A percentile compares a stretch with the other conserved stretches of the same genome.
Evolutionary conservation across 1,284 basidiomycete genomes (phyloP).

Genomic region (Inonotus hispidus): DNA sequence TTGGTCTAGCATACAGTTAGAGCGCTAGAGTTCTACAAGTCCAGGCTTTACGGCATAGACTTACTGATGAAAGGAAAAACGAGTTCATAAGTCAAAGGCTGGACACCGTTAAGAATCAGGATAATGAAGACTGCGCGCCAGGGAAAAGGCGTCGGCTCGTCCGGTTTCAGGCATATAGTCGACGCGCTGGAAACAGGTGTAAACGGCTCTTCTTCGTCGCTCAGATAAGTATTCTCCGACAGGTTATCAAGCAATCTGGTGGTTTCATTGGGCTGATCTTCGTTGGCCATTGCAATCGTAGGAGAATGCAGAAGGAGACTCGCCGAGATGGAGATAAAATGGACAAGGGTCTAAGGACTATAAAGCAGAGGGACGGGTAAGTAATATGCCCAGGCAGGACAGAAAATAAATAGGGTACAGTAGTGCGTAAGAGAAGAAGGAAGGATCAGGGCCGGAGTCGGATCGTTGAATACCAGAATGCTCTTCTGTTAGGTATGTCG

Average conservation of each 20-base stretch:
- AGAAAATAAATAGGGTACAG: neutral
- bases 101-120: conserved; percentile 14
- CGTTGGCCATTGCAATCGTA: neutral
- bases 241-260: neutral
- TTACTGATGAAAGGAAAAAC: conserved; percentile 23
- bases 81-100: conserved; percentile 21
- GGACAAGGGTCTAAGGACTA: too few species aligned
- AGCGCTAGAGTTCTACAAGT: neutral
- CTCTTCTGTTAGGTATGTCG: neutral
- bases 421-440: neutral
- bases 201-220: conserved; percentile 6
- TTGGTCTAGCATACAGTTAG: conserved; percentile 14
- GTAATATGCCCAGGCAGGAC: neutral
- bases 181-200: conserved; percentile 3
- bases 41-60: neutral
- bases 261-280: neutral
- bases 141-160: conserved; percentile 1
- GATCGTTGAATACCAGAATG: neutral
- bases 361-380: too few species aligned
- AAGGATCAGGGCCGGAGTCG: neutral
- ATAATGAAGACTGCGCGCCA: conserved; percentile 16
- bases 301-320: neutral
- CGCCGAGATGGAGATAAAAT: neutral
- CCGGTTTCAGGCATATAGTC: neutral
- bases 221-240: neutral